Conservation (phyloP, 768 basidiomycete species). For the Serendipita sp. region DNA sequence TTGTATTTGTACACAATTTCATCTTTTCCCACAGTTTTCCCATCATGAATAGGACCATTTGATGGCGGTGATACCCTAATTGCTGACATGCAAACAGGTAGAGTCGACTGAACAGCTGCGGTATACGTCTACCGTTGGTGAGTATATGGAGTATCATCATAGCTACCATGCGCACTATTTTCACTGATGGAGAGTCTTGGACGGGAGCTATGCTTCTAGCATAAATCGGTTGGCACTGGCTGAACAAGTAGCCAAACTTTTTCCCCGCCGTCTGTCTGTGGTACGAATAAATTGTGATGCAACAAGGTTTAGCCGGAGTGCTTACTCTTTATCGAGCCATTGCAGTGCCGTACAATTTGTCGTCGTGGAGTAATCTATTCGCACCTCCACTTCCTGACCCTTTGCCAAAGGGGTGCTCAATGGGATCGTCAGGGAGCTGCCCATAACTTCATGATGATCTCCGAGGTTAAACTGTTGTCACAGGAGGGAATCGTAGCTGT, state of each 20-base stretch:
- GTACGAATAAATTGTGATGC: not conserved
- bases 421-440: slow-evolving; percentile 51
- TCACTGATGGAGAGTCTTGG: slow-evolving; percentile 84
- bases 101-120: slow-evolving; percentile 58
- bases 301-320: slow-evolving; percentile 1
- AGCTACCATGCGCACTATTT: slow-evolving; percentile 39
- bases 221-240: slow-evolving; percentile 87
- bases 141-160: not conserved
- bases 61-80: slow-evolving; percentile 61
- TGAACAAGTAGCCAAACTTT: slow-evolving; percentile 72
- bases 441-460: slow-evolving; percentile 53
- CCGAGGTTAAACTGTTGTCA: slow-evolving; percentile 35
- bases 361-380: slow-evolving; percentile 58
- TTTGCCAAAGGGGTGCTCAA: slow-evolving; percentile 30
- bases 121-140: slow-evolving; percentile 49
- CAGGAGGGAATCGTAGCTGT: not conserved
- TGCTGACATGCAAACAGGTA: slow-evolving; percentile 79
- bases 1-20: slow-evolving; percentile 57
- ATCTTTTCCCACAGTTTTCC: slow-evolving; percentile 60
- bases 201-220: slow-evolving; percentile 64
- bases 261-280: slow-evolving; percentile 74
- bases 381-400: slow-evolving; percentile 31
- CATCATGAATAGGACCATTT: slow-evolving; percentile 53
- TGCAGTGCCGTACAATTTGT: slow-evolving; percentile 61
- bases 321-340: slow-evolving; percentile 70